Conservation (phyloP, 345 rosid genomes). For the Eucalyptus sp. region DNA sequence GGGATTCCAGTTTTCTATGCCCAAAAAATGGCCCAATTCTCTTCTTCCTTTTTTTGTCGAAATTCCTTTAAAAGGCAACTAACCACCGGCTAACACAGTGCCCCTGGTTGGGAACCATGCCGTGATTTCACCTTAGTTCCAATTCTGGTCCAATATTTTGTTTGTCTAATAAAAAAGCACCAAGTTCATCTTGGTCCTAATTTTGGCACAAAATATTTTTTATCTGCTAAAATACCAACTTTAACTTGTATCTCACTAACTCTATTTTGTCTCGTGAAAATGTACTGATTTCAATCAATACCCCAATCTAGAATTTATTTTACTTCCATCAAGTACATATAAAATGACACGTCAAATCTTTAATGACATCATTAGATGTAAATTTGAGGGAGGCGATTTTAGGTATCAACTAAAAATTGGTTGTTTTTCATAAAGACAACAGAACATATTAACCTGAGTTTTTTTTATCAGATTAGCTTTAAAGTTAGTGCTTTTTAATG, state of each 20-base stretch:
- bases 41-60: too few species aligned
- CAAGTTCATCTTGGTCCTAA: not conserved
- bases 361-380: too few species aligned
- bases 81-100: too few species aligned
- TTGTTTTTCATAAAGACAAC: fast-evolving
- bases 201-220: not conserved
- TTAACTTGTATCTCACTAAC: not conserved
- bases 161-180: not conserved
- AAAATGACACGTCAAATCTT: fast-evolving
- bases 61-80: too few species aligned
- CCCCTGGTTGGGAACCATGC: too few species aligned
- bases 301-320: fast-evolving
- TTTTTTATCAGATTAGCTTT: fast-evolving
- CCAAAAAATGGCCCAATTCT: not conserved
- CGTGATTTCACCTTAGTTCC: not conserved
- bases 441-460: fast-evolving
- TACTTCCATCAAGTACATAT: fast-evolving
- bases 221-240: fast-evolving
- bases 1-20: not conserved
- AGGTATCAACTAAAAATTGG: fast-evolving
- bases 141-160: too few species aligned
- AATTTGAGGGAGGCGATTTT: fast-evolving
- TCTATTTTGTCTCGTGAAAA: not conserved
- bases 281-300: not conserved
- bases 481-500: too few species aligned